Conservation (phyloP, 2,329 filamentous ascomycete species). For the Myotisia sp. region DNA sequence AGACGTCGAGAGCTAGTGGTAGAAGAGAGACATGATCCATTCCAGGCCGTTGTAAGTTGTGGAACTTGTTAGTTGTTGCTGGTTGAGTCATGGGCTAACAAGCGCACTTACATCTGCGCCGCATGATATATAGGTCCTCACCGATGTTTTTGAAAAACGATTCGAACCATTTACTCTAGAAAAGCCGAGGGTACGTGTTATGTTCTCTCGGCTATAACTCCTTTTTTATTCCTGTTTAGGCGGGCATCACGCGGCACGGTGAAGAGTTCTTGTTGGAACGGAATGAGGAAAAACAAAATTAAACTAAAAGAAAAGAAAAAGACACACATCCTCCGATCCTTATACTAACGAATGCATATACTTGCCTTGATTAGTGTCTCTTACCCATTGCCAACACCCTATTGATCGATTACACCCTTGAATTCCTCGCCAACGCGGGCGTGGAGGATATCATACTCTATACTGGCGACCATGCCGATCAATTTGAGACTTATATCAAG, state of each 20-base stretch:
- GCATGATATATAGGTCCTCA: conserved; percentile 58
- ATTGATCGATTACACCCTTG: conserved; percentile 92
- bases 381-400: conserved; percentile 86
- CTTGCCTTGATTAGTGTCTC: too few species aligned
- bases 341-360: neutral
- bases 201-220: conserved; percentile 1
- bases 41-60: conserved; percentile 46
- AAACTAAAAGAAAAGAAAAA: too few species aligned
- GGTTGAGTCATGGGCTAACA: neutral
- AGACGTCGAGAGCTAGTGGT: conserved; percentile 23
- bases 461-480: conserved; percentile 71
- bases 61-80: too few species aligned
- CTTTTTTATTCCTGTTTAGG: neutral
- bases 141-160: conserved; percentile 86
- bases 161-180: conserved; percentile 84
- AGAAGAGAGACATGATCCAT: conserved; percentile 45
- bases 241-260: too few species aligned
- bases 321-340: too few species aligned
- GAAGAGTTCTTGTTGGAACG: too few species aligned
- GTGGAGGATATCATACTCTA: conserved; percentile 93
- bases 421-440: conserved; percentile 87
- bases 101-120: neutral
- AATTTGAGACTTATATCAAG: conserved; percentile 75
- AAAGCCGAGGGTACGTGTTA: conserved; percentile 59
- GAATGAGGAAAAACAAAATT: too few species aligned